phyloP scores from a whole-genome alignment of 2,329 filamentous ascomycete species.

The Colletotrichum sp. region DNA sequence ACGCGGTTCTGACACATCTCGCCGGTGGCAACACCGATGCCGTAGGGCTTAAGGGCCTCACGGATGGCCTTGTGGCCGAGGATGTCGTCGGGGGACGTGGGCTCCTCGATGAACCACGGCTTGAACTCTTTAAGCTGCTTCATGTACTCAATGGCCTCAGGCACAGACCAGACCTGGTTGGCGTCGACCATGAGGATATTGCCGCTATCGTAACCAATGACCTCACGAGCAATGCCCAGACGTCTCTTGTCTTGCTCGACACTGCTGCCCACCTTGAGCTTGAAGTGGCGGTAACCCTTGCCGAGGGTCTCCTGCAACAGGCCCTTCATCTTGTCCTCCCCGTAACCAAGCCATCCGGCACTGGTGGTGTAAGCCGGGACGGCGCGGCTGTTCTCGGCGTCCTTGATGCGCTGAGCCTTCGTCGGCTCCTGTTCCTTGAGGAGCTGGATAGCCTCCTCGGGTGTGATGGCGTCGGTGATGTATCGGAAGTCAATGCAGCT shows the following conservation, averaged over 20 bases:
- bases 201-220: slow-evolving; percentile 82
- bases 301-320: slow-evolving; percentile 76
- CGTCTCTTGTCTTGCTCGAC: slow-evolving; percentile 75
- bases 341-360: slow-evolving; percentile 91
- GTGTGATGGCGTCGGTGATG: slow-evolving; percentile 91
- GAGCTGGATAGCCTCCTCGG: slow-evolving; percentile 78
- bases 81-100: slow-evolving; percentile 88
- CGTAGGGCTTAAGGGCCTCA: slow-evolving; percentile 75
- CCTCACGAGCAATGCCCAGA: slow-evolving; percentile 75
- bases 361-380: slow-evolving; percentile 92
- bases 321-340: slow-evolving; percentile 82
- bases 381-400: slow-evolving; percentile 75
- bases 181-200: slow-evolving; percentile 93
- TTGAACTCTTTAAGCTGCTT: slow-evolving; percentile 80
- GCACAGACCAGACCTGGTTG: slow-evolving; percentile 92
- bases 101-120: slow-evolving; percentile 95
- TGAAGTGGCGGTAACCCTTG: slow-evolving; percentile 85
- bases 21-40: slow-evolving; percentile 86
- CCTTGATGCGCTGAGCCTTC: slow-evolving; percentile 74
- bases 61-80: slow-evolving; percentile 86
- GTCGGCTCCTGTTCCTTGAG: slow-evolving; percentile 68
- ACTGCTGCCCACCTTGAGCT: slow-evolving; percentile 84
- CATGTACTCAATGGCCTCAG: slow-evolving; percentile 90
- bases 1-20: slow-evolving; percentile 97
- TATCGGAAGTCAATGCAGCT: slow-evolving; percentile 92